These are phyloP conservation scores for Leishmania martiniquensis DNA, from an alignment of 208 protist genomes.

Conservation along the genomic window DNA sequence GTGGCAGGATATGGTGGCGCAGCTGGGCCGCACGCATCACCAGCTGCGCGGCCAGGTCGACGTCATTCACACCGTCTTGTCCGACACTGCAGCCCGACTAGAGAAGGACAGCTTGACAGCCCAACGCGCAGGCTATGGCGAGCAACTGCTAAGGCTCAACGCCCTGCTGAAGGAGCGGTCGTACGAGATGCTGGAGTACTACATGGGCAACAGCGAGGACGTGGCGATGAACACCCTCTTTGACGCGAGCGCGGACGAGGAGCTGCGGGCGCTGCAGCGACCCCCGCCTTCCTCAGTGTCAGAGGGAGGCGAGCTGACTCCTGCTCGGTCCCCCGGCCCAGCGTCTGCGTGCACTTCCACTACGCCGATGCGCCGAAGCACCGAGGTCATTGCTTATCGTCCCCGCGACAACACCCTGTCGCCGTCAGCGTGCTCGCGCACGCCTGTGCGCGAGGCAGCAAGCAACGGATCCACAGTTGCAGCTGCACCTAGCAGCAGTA, in stretches of 20 bases:
- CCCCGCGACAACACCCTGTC: not conserved
- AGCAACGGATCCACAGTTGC: not conserved
- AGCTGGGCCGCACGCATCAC: constrained; percentile 28
- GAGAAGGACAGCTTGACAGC: constrained; percentile 10
- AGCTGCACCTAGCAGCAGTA: not conserved
- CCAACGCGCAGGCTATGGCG: not conserved
- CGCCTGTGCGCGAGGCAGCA: not conserved
- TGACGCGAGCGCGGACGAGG: constrained; percentile 33
- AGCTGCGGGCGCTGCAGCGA: constrained; percentile 25
- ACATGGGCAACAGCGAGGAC: constrained; percentile 23
- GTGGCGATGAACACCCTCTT: constrained; percentile 14
- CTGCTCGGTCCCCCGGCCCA: not conserved
- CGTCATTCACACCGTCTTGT: constrained; percentile 36
- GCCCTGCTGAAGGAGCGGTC: constrained; percentile 39
- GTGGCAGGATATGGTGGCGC: constrained; percentile 54
- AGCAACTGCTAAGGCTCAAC: constrained; percentile 42
- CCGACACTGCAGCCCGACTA: constrained; percentile 36
- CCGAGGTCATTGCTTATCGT: constrained; percentile 7
- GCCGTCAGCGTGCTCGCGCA: not conserved
- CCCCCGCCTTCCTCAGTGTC: constrained; percentile 11
- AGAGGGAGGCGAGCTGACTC: constrained; percentile 10
- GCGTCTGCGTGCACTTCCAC: not conserved
- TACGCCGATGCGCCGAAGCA: constrained; percentile 24
- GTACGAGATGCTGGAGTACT: constrained; percentile 40
- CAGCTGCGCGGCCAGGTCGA: constrained; percentile 42